Evolutionary conservation across 108 stramenopile species (phyloP).

Genomic region (Skeletonema marinoi): DNA sequence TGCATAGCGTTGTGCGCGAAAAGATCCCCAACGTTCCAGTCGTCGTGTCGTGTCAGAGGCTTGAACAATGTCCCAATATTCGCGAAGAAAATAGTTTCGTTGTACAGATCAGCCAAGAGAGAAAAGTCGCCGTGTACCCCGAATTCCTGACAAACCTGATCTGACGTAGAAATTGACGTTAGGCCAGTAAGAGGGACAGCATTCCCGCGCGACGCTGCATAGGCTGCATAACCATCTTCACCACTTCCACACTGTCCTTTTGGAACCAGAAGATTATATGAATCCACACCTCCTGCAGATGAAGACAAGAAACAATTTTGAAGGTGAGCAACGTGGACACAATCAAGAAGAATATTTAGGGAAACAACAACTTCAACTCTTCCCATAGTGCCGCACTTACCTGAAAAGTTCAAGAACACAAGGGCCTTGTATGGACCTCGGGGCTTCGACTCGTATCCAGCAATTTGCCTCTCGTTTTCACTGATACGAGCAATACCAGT

Average conservation of each 20-base stretch:
- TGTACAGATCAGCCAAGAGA: constrained; percentile 29
- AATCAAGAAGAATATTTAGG: no score
- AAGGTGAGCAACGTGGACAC: no score
- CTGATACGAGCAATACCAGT: constrained; percentile 15
- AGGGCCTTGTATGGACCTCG: constrained; percentile 47
- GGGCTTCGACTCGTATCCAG: constrained; percentile 10
- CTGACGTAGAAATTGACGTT: constrained; percentile 19
- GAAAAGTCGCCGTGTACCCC: constrained; percentile 20
- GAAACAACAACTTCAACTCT: no score
- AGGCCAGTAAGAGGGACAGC: constrained; percentile 18
- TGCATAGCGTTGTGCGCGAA: constrained; percentile 50
- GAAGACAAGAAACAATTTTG: no score
- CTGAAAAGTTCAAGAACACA: constrained; percentile 25
- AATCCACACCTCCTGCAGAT: constrained; percentile 37
- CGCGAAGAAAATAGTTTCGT: constrained; percentile 24
- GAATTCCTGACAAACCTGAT: constrained; percentile 27
- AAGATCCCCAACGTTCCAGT: constrained; percentile 17
- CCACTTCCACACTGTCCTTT: constrained; percentile 19
- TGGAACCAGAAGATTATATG: constrained; percentile 38
- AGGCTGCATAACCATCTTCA: constrained; percentile 30
- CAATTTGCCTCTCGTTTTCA: not conserved
- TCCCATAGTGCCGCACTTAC: no score
- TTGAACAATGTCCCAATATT: constrained; percentile 43
- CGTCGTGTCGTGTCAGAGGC: constrained; percentile 8
- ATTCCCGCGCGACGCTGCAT: constrained; percentile 28